These are phyloP conservation scores for Hydrangea macrophylla DNA, from an alignment of 148 eudicot genomes.

Conservation along the genomic window DNA sequence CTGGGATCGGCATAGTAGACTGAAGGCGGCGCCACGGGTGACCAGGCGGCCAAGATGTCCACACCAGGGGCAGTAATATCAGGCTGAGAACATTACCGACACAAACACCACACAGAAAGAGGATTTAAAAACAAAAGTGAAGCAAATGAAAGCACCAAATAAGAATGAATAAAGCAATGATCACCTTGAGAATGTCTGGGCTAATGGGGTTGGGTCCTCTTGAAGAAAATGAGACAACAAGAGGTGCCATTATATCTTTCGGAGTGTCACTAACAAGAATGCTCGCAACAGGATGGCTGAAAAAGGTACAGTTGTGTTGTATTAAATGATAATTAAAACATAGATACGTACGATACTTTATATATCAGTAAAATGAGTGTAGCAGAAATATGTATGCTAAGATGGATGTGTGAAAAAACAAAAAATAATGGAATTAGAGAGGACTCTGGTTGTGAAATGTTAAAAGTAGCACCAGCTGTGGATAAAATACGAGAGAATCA, in stretches of 20 bases:
- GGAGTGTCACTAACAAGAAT: background rate
- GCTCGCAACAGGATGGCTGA: background rate
- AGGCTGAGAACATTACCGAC: conserved; percentile 12
- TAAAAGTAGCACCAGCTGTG: too few species aligned
- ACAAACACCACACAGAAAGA: background rate
- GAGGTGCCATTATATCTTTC: background rate
- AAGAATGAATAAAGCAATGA: background rate
- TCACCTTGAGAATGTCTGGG: conserved; percentile 14
- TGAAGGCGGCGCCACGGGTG: background rate
- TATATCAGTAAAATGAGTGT: too few species aligned
- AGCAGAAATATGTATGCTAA: too few species aligned
- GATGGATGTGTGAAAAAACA: too few species aligned
- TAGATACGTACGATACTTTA: too few species aligned
- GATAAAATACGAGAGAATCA: too few species aligned
- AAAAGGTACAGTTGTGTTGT: background rate
- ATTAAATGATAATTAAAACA: too few species aligned
- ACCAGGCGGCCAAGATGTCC: conserved; percentile 6
- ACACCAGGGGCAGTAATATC: conserved; percentile 11
- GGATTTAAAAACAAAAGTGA: background rate
- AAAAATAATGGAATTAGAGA: too few species aligned
- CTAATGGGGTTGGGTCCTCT: conserved; percentile 12
- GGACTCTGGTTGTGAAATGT: too few species aligned
- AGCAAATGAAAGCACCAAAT: background rate
- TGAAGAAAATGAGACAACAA: conserved; percentile 17
- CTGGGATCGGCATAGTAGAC: background rate